Base-by-base conservation (phyloP, 2,329 filamentous ascomycete genomes). In the Westerdykella ornata region DNA sequence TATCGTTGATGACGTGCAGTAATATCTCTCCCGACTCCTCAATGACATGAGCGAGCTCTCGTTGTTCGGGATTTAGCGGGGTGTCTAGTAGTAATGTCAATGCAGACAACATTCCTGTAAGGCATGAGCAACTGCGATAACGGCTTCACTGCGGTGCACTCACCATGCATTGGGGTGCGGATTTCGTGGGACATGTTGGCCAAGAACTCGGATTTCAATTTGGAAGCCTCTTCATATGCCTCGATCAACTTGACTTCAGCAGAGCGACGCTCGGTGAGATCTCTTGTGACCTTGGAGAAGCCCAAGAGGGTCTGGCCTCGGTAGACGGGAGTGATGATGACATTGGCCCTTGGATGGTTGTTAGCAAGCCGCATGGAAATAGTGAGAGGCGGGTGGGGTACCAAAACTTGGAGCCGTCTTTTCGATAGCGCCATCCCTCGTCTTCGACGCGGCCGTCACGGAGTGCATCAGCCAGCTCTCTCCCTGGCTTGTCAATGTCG, bases 121-220 rank as follows among this genome's bases (percentile, higher is more conserved):
- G 13, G 12, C n/a, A 18, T 46, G 19, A 44, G 18, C 28, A 16
- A 17, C 16, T 13, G 9, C 3, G n/a, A 35, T 12, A n/a, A 22
- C 12, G 11, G 12, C 7, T 19, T 29, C 13, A 12, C 15, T 5
- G 22, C 11, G 12, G 6, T 19, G 16, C 12, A 36, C 37, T 43
- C 34, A 46, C 58, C 78, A 50, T 81, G 77, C 72, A 82, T 80
- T 0, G 79, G 79, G 0, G 78, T 82, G 32, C 78, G 71, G 41
- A 82, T 78, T 56, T 82, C 78, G 51, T 82, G 79, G 37, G 72
- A 76, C 73, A 82, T 81, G 53, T 81, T 80, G 38, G 76, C 76
- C 18, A 81, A 58, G 47, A 81, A 82, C 20, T 79, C 76, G 4
- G 72, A 76, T 57, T 81, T 81, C 43, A 81, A 60, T 48, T 75